Conservation (phyloP, 257 asterid species). For the Fraxinus pennsylvanica region DNA sequence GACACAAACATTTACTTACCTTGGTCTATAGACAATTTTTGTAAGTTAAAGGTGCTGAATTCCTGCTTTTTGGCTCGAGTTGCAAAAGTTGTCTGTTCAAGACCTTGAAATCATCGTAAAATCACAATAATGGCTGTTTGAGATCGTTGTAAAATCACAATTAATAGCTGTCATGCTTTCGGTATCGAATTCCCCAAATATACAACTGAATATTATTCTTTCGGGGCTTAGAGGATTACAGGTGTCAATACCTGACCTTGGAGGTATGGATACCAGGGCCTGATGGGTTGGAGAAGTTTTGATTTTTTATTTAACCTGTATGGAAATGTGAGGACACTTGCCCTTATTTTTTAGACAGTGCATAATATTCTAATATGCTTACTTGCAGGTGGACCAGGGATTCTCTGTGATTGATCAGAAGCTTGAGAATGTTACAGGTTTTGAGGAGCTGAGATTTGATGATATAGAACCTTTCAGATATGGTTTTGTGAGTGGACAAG, state of each 20-base stretch:
- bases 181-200: background rate
- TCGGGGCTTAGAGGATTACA: too few species aligned
- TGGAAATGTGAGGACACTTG: slow-evolving; percentile 1
- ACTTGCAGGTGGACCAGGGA: slow-evolving; percentile 54
- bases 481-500: slow-evolving; percentile 52
- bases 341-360: background rate
- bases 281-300: background rate
- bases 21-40: background rate
- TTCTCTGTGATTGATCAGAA: slow-evolving; percentile 52
- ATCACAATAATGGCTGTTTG: background rate
- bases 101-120: background rate
- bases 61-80: background rate
- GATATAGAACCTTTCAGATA: slow-evolving; percentile 72
- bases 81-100: background rate
- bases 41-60: background rate
- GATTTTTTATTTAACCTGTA: background rate
- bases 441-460: slow-evolving; percentile 82
- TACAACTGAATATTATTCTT: background rate
- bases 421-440: slow-evolving; percentile 62
- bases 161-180: background rate
- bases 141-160: background rate
- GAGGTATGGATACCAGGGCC: background rate
- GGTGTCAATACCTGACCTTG: too few species aligned
- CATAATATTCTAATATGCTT: slow-evolving; percentile 15
- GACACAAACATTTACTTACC: background rate